Evolutionary conservation across 1,284 basidiomycete species (phyloP).

Genomic region (Fomes fomentarius): DNA sequence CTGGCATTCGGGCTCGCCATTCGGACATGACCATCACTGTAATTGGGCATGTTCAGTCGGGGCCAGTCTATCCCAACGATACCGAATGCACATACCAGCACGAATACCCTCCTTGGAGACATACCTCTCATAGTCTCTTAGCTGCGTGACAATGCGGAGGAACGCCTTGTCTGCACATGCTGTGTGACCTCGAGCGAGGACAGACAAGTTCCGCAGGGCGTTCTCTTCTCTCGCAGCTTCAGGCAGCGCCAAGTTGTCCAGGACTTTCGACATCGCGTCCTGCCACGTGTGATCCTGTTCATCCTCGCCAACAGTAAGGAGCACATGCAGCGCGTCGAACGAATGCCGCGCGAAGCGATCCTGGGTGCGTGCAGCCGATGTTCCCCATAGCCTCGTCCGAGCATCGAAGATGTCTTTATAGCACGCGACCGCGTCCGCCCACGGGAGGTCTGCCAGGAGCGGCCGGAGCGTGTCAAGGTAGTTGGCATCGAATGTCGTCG

Average conservation of each 20-base stretch:
- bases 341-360: conserved; percentile 13
- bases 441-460: conserved; percentile 10
- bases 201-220: conserved; percentile 5
- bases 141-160: conserved; percentile 11
- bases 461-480: conserved; percentile 4
- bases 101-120: not conserved
- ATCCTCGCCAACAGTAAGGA: conserved; percentile 1
- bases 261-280: not conserved
- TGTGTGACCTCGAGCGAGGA: conserved; percentile 6
- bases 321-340: conserved; percentile 10
- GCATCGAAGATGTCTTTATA: conserved; percentile 11
- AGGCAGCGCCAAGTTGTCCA: conserved; percentile 2
- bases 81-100: conserved; percentile 1
- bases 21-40: conserved; percentile 17
- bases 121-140: conserved; percentile 5
- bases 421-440: conserved; percentile 12
- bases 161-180: conserved; percentile 12
- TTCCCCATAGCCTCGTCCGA: conserved; percentile 12
- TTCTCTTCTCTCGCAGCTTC: conserved; percentile 2
- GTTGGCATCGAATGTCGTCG: conserved; percentile 12
- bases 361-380: not conserved
- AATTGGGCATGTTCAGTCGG: not conserved
- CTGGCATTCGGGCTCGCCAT: conserved; percentile 11
- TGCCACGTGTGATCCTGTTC: conserved; percentile 6
- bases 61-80: not conserved